Evolutionary conservation across 164 flowering plant genomes (phyloP), one percentile per base, ranked within the genome.

Genomic region (Malania oleifera): DNA sequence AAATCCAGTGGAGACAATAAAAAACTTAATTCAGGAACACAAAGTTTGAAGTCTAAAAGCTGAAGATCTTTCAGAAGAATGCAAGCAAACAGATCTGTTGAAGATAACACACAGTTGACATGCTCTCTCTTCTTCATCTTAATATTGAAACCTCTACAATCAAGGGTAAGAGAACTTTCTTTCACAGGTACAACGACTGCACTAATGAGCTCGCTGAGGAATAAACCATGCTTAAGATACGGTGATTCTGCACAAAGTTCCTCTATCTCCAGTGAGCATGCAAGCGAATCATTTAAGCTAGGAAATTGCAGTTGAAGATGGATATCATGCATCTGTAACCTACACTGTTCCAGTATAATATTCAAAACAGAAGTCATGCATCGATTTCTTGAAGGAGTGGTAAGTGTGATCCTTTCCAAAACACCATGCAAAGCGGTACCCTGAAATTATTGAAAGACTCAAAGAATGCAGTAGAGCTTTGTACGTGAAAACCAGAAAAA

Each of bases 351-450:
- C n/a, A 86, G 64, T 58, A 83, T 40, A 52, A 77, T 72, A 72
- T 76, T 77, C 44, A 56, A 56, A 29, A 81, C 27, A 19, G 85
- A 72, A 58, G 59, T 70, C 22, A n/a, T 66, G 8, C 72, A 23
- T 57, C 67, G 51, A 57, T 63, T 79, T 67, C 68, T 75, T 61
- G 76, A 66, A 26, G 61, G 44, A 34, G 68, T 47, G 40, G 70
- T 50, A 20, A 9, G 61, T n/a, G 73, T 56, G 45, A 87, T 67
- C 60, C 63, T 75, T 60, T 72, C 79, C 60, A 93, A 50, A 25
- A 65, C 44, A 28, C 67, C 77, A 75, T 86, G 92, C 72, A 89
- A 65, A 50, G 78, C 71, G 66, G 61, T 63, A 29, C 96, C 97
- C 95, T 87, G 85, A 54, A 70, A 63, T 61, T 39, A 39, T 13